These are phyloP conservation scores for Epichloe gansuensis DNA, from an alignment of 2,329 filamentous ascomycete genomes.

Conservation along the genomic window DNA sequence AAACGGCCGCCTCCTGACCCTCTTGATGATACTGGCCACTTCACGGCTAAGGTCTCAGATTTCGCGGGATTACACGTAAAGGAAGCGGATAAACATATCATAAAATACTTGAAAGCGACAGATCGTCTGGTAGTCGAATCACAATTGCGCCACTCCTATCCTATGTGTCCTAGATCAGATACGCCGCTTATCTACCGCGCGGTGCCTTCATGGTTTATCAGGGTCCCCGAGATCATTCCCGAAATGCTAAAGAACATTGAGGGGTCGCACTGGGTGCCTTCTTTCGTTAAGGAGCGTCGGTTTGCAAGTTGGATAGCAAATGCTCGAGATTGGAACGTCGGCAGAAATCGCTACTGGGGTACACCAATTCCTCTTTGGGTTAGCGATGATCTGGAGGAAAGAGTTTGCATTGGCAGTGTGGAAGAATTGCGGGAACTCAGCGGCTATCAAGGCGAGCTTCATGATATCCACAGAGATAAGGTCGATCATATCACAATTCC, in stretches of 20 bases:
- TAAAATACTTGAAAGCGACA: slow-evolving; percentile 70
- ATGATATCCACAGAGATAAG: slow-evolving; percentile 82
- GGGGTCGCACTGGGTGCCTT: slow-evolving; percentile 82
- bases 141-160: slow-evolving; percentile 82
- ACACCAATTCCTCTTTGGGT: slow-evolving; percentile 88
- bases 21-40: slow-evolving; percentile 73
- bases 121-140: slow-evolving; percentile 74
- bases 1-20: slow-evolving; percentile 76
- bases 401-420: slow-evolving; percentile 75
- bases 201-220: slow-evolving; percentile 91
- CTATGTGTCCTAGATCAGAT: slow-evolving; percentile 90
- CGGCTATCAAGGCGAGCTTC: slow-evolving; percentile 72
- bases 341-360: slow-evolving; percentile 89
- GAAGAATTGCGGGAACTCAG: slow-evolving; percentile 75
- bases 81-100: slow-evolving; percentile 82
- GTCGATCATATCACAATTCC: slow-evolving; percentile 92
- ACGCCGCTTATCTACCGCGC: slow-evolving; percentile 87
- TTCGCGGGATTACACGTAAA: slow-evolving; percentile 86
- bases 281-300: slow-evolving; percentile 78
- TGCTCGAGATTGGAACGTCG: slow-evolving; percentile 91
- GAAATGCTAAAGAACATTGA: slow-evolving; percentile 87
- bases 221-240: slow-evolving; percentile 70
- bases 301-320: slow-evolving; percentile 88
- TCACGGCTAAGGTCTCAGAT: slow-evolving; percentile 64
- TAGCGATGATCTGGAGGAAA: slow-evolving; percentile 77